Conservation (phyloP, 108 stramenopile genomes). For the Skeletonema potamos region DNA sequence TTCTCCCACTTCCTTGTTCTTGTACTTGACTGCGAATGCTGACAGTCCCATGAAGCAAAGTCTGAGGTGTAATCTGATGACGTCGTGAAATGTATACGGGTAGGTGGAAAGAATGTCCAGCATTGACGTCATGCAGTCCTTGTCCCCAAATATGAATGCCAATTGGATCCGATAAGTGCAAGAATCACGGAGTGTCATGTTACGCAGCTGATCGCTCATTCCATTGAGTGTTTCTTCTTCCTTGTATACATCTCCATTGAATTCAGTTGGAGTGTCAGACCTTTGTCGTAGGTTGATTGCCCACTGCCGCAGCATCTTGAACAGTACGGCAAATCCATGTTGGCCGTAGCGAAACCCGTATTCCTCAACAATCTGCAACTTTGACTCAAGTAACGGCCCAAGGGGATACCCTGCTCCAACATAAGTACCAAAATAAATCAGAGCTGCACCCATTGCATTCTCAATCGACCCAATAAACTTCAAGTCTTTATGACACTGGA, state of each 20-base stretch:
- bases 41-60: slow-evolving; percentile 1
- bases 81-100: not conserved
- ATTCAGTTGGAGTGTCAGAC: not conserved
- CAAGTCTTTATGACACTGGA: not conserved
- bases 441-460: slow-evolving; percentile 9
- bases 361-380: slow-evolving; percentile 23
- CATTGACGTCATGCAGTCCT: not conserved
- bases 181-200: slow-evolving; percentile 2
- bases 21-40: slow-evolving; percentile 6
- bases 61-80: not conserved
- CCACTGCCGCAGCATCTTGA: not conserved
- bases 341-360: not conserved
- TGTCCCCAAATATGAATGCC: slow-evolving; percentile 1
- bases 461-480: slow-evolving; percentile 16
- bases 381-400: slow-evolving; percentile 20
- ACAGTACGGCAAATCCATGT: not conserved
- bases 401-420: slow-evolving; percentile 17
- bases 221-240: not conserved
- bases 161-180: not conserved
- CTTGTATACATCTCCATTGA: slow-evolving; percentile 1
- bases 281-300: not conserved
- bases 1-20: slow-evolving; percentile 10
- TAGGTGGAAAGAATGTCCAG: not conserved
- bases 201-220: not conserved
- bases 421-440: slow-evolving; percentile 2